phyloP scores from a whole-genome alignment of 2,329 filamentous ascomycete genomes.

The Thyridium curvatum region DNA sequence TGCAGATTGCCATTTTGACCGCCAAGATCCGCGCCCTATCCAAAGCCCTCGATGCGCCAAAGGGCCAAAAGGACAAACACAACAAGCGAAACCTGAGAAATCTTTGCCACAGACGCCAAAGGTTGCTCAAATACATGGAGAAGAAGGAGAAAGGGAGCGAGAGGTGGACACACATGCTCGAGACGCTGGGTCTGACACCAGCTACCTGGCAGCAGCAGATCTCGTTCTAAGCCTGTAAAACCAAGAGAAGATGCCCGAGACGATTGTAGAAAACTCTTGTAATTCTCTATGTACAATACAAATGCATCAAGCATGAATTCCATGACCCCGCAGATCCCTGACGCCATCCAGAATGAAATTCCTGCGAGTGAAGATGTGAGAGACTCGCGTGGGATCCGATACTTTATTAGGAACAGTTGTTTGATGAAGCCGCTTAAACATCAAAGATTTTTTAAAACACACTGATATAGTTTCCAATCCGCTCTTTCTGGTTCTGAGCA shows the following conservation, averaged over 20 bases:
- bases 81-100: constrained; percentile 88
- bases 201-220: constrained; percentile 92
- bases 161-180: constrained; percentile 80
- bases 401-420: too few relatives aligned
- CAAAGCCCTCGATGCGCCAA: constrained; percentile 59
- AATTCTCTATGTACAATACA: constrained; percentile 45
- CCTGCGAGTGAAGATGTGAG: too few relatives aligned
- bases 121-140: constrained; percentile 79
- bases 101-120: constrained; percentile 84
- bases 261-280: too few relatives aligned
- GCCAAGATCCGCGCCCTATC: constrained; percentile 84
- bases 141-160: constrained; percentile 85
- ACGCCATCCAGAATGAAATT: neutral
- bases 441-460: constrained; percentile 63
- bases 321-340: constrained; percentile 4
- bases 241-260: constrained; percentile 8
- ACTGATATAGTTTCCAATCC: constrained; percentile 98
- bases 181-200: constrained; percentile 78
- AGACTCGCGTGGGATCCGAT: too few relatives aligned
- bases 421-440: neutral
- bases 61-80: constrained; percentile 79
- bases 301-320: constrained; percentile 11
- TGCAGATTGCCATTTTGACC: constrained; percentile 95
- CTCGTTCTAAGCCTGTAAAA: constrained; percentile 48
- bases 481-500: constrained; percentile 98